Evolutionary conservation across 1,139 yeast genomes (phyloP).

Genomic region (Protomyces macrosporus): DNA sequence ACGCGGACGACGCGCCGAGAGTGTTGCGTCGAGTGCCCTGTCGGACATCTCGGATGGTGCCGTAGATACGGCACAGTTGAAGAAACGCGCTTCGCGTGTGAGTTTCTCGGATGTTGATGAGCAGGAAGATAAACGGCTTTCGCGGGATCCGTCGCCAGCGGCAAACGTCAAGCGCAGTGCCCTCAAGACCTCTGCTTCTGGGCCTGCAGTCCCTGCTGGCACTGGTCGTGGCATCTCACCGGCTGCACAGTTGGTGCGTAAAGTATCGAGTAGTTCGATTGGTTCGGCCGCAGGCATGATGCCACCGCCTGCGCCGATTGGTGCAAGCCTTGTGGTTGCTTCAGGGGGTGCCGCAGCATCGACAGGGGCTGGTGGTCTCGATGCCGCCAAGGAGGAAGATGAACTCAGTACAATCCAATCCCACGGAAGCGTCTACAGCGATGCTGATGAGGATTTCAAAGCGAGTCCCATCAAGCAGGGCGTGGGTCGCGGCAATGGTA

Average conservation of each 20-base stretch:
- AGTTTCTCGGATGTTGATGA: slow-evolving; percentile 23
- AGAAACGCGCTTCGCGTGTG: slow-evolving; percentile 9
- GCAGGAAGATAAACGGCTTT: neutral
- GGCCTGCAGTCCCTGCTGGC: neutral
- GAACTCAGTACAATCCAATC: slow-evolving; percentile 17
- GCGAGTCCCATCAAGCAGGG: slow-evolving; percentile 11
- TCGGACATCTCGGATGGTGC: slow-evolving; percentile 6
- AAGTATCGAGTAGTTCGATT: slow-evolving; percentile 8
- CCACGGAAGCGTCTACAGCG: slow-evolving; percentile 23
- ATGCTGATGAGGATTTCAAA: slow-evolving; percentile 24
- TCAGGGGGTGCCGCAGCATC: neutral
- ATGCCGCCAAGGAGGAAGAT: slow-evolving; percentile 1
- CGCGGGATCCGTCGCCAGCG: slow-evolving; percentile 12
- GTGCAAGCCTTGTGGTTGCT: neutral
- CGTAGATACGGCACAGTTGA: neutral
- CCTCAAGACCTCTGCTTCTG: slow-evolving; percentile 1
- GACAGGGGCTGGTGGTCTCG: neutral
- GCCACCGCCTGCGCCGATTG: neutral
- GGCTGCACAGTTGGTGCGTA: slow-evolving; percentile 2
- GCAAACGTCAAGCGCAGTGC: slow-evolving; percentile 8
- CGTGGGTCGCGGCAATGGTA: neutral
- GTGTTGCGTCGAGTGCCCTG: slow-evolving; percentile 8
- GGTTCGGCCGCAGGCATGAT: neutral
- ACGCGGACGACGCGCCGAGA: slow-evolving; percentile 20
- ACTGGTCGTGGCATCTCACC: neutral